Evolutionary conservation across 2,329 filamentous ascomycete species (phyloP).

Genomic region (Zymoseptoria pseudotritici): DNA sequence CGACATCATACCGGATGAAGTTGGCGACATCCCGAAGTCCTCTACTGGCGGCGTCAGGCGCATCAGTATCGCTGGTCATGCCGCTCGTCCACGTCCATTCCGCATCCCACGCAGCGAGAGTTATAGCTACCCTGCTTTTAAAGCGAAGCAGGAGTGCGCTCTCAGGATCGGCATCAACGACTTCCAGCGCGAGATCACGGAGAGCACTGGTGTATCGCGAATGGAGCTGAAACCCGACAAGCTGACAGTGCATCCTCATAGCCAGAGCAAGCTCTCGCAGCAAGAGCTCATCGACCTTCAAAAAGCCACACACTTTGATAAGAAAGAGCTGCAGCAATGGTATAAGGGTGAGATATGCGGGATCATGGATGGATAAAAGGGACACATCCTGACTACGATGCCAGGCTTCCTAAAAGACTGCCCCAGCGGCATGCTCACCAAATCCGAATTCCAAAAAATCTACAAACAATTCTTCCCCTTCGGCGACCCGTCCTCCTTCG

Average conservation of each 20-base stretch:
- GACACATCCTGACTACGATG: constrained; percentile 10
- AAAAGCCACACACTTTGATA: constrained; percentile 96
- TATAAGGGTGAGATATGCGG: constrained; percentile 73
- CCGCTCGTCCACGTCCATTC: constrained; percentile 28
- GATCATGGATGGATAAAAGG: not conserved
- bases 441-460: constrained; percentile 99
- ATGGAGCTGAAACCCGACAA: constrained; percentile 21
- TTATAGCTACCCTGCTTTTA: constrained; percentile 26
- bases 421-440: constrained; percentile 90
- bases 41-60: not conserved
- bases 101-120: constrained; percentile 28
- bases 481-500: constrained; percentile 92
- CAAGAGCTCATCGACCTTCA: constrained; percentile 93
- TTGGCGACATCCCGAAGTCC: not conserved
- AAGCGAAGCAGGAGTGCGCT: constrained; percentile 26
- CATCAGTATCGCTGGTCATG: constrained; percentile 20
- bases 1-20: constrained; percentile 15
- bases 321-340: constrained; percentile 99
- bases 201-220: constrained; percentile 21
- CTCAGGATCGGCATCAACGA: constrained; percentile 27
- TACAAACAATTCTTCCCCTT: constrained; percentile 99
- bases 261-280: constrained; percentile 96
- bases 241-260: constrained; percentile 40
- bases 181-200: constrained; percentile 26
- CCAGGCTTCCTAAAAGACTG: constrained; percentile 96